Conservation (phyloP, 805 yeast genomes). For the Groenewaldozyma tartarivorans region DNA sequence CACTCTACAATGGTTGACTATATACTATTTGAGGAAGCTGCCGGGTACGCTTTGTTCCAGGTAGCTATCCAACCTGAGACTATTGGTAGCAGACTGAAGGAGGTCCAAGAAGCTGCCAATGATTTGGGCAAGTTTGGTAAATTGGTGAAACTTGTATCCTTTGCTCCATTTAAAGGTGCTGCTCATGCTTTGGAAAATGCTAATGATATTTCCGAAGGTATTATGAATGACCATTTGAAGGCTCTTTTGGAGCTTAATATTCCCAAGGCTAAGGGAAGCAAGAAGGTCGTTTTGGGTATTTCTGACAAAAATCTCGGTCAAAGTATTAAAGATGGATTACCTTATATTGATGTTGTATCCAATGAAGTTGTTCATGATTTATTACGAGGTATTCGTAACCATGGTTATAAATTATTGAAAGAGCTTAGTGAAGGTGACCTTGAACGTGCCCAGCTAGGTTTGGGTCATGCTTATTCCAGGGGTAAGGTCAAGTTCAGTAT, state of each 20-base stretch:
- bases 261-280: slow-evolving; percentile 64
- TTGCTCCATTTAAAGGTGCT: slow-evolving; percentile 98
- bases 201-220: slow-evolving; percentile 94
- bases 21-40: slow-evolving; percentile 94
- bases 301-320: slow-evolving; percentile 95
- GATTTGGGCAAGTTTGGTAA: slow-evolving; percentile 86
- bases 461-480: slow-evolving; percentile 98
- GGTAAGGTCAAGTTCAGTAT: slow-evolving; percentile 98
- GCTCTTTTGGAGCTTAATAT: slow-evolving; percentile 82
- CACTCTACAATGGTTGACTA: slow-evolving; percentile 69
- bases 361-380: slow-evolving; percentile 91
- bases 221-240: slow-evolving; percentile 86
- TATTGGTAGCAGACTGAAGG: slow-evolving; percentile 82
- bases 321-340: slow-evolving; percentile 84
- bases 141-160: slow-evolving; percentile 84
- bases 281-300: slow-evolving; percentile 73
- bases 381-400: slow-evolving; percentile 88
- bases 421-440: slow-evolving; percentile 90
- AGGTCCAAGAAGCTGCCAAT: slow-evolving; percentile 83
- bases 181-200: slow-evolving; percentile 99
- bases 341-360: slow-evolving; percentile 74
- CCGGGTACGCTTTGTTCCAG: slow-evolving; percentile 95
- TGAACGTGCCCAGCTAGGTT: slow-evolving; percentile 97
- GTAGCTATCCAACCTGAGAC: slow-evolving; percentile 91
- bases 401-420: slow-evolving; percentile 80